Evolutionary conservation across 768 basidiomycete genomes (phyloP).

Genomic region (Mycena indigotica): DNA sequence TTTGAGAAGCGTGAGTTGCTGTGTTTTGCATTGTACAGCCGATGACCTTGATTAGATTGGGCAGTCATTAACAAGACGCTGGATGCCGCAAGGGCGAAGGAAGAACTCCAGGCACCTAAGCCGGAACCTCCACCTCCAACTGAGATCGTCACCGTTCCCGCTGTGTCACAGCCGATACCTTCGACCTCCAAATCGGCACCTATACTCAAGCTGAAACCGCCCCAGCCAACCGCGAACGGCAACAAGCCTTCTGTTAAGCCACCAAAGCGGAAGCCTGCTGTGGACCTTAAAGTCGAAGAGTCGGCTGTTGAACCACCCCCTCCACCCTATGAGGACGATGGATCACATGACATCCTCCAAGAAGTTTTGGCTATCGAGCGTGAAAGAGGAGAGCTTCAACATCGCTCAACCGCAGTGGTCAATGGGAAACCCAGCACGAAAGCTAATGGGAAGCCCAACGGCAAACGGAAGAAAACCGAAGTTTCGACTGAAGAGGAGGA

Average conservation of each 20-base stretch:
- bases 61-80: constrained; percentile 81
- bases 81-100: constrained; percentile 58
- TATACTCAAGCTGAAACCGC: constrained; percentile 73
- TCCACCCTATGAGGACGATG: constrained; percentile 74
- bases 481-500: constrained; percentile 24
- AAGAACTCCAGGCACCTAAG: constrained; percentile 43
- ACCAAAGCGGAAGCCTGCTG: constrained; percentile 30
- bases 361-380: constrained; percentile 82
- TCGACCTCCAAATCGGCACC: constrained; percentile 50
- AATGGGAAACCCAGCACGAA: constrained; percentile 45
- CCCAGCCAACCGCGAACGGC: constrained; percentile 30
- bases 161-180: constrained; percentile 33
- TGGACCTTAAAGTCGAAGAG: constrained; percentile 38
- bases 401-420: constrained; percentile 39
- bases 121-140: constrained; percentile 43
- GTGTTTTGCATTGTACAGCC: neutral
- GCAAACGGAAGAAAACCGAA: constrained; percentile 56
- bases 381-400: constrained; percentile 58
- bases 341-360: constrained; percentile 78
- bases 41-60: constrained; percentile 64
- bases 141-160: constrained; percentile 39
- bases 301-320: constrained; percentile 60
- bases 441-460: too few species aligned
- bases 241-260: constrained; percentile 34
- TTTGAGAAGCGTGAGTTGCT: constrained; percentile 82